Evolutionary conservation across 371 early-diverging fungal species (phyloP).

Genomic region (Saksenaea oblongispora): DNA sequence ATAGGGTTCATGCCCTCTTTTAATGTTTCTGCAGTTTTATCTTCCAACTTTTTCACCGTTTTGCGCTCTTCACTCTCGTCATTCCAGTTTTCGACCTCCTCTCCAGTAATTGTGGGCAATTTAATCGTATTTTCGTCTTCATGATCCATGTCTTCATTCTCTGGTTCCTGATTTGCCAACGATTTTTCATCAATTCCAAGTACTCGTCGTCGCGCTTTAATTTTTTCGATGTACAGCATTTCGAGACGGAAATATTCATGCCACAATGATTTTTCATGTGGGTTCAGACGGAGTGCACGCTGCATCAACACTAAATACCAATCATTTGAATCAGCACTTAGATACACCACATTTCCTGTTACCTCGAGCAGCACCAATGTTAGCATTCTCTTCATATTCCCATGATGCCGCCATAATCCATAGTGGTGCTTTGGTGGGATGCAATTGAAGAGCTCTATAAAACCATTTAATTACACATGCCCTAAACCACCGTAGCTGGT

Average conservation of each 20-base stretch:
- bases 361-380: conserved; percentile 81
- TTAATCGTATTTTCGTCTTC: conserved; percentile 54
- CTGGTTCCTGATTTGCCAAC: conserved; percentile 34
- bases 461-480: conserved; percentile 1
- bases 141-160: conserved; percentile 42
- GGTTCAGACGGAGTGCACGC: conserved; percentile 85
- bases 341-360: background rate
- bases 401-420: conserved; percentile 93
- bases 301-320: conserved; percentile 68
- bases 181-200: conserved; percentile 62
- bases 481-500: background rate
- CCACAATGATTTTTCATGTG: conserved; percentile 76
- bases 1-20: conserved; percentile 67
- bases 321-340: too few relatives aligned
- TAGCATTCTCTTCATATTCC: conserved; percentile 84
- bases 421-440: conserved; percentile 77
- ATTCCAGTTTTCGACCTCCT: conserved; percentile 48
- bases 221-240: conserved; percentile 84
- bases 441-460: conserved; percentile 80
- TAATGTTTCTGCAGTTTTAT: conserved; percentile 45
- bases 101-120: conserved; percentile 62
- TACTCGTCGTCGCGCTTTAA: conserved; percentile 78
- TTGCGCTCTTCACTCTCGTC: conserved; percentile 36
- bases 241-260: conserved; percentile 93
- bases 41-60: conserved; percentile 44